Evolutionary conservation across 2,329 filamentous ascomycete genomes (phyloP), one percentile per base, ranked within the genome.

Genomic region (Penicillium verrucosum): DNA sequence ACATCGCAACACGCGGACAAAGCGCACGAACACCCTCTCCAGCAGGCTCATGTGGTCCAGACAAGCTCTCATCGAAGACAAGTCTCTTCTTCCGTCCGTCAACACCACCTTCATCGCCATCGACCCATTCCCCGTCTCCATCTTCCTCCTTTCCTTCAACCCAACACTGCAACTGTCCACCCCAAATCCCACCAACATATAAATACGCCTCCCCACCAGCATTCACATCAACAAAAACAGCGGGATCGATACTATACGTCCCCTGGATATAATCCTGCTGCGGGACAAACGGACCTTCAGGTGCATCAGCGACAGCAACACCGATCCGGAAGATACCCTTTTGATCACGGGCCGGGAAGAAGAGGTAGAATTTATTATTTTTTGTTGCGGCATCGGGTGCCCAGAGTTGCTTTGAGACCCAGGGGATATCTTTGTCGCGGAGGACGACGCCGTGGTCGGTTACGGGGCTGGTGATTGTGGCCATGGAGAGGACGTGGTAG

Each of bases 121-220:
- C 60, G 41, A 44, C 47, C 10, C 48, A 42, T 9, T 58, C 45
- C 18, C 27, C 45, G 3, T 81, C n/a, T 0, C 5, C 16, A 72
- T 11, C 21, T 2, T 11, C 29, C 72, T 74, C 63, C 81, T 79
- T 80, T 86, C 75, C 74, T 3, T 51, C 37, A 10, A 47, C 40
- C 82, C 89, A 92, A 77, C 88, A 91, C 73, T 92, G 88, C 61
- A 92, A 77, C 74, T 92, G 89, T 0, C 89, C 89, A 56, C 89
- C 89, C 89, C 89, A 92, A 23, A 92, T 81, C 0, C 89, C 89
- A 43, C 89, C 89, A 64, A 92, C 91, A 73, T 91, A 92, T 23
- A 89, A 70, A 69, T 89, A 89, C 3, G 82, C 85, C 50, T 80
- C 70, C 10, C 79, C 82, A 12, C 41, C 54, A 0, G 41, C 47